These are phyloP conservation scores for Quercus robur DNA, from an alignment of 306 rosid species.

Conservation along the genomic window DNA sequence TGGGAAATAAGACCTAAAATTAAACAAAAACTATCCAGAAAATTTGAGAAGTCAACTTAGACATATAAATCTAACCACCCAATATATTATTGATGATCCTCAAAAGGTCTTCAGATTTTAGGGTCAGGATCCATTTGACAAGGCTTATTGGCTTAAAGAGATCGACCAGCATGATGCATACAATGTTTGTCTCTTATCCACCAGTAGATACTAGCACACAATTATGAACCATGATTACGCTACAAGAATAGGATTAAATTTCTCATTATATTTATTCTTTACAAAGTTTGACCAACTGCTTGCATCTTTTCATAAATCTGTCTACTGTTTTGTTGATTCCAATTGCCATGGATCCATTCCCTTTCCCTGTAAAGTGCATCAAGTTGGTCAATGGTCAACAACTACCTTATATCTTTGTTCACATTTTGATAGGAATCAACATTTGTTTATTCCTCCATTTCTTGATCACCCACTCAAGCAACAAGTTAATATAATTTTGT, in stretches of 20 bases:
- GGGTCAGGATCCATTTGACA: background rate
- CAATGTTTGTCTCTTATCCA: background rate
- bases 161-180: too few relatives aligned
- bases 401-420: background rate
- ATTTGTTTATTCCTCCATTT: too few relatives aligned
- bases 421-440: background rate
- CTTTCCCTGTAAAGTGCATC: background rate
- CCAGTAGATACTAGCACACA: background rate
- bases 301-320: constrained; percentile 4
- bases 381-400: constrained; percentile 1
- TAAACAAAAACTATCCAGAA: background rate
- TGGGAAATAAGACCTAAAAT: background rate
- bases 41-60: background rate
- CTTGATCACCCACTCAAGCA: too few relatives aligned
- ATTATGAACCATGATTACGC: background rate
- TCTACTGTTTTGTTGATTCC: background rate
- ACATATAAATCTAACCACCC: background rate
- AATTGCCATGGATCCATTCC: background rate
- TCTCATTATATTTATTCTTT: background rate
- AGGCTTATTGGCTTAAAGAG: background rate
- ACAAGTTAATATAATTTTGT: too few relatives aligned
- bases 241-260: background rate
- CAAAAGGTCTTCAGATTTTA: background rate
- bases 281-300: constrained; percentile 4
- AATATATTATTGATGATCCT: background rate